phyloP scores from a whole-genome alignment of 768 basidiomycete species.

The Gloeostereum incarnatum region DNA sequence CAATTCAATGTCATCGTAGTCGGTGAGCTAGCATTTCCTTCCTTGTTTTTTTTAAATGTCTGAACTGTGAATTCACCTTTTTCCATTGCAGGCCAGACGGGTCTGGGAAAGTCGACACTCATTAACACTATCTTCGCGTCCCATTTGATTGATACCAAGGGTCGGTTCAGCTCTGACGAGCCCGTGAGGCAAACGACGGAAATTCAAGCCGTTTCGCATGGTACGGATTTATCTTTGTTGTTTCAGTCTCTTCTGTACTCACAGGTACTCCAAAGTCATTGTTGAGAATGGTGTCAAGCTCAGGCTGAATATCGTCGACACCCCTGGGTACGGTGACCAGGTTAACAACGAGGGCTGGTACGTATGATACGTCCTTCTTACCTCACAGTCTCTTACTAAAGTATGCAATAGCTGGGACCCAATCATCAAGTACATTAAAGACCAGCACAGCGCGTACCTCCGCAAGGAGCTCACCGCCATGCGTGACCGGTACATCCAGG shows the following conservation, averaged over 20 bases:
- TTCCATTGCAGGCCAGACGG: slow-evolving; percentile 73
- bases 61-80: slow-evolving; percentile 3
- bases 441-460: slow-evolving; percentile 97
- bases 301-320: slow-evolving; percentile 96
- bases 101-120: slow-evolving; percentile 95
- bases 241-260: background rate
- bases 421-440: slow-evolving; percentile 98
- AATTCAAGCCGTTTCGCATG: slow-evolving; percentile 91
- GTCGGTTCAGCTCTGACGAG: slow-evolving; percentile 79
- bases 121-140: slow-evolving; percentile 99
- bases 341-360: slow-evolving; percentile 99
- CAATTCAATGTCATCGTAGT: slow-evolving; percentile 99
- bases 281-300: slow-evolving; percentile 94
- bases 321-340: slow-evolving; percentile 96
- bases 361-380: slow-evolving; percentile 13
- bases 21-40: too few species aligned
- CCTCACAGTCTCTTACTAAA: background rate
- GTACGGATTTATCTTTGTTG: slow-evolving; percentile 34
- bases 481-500: slow-evolving; percentile 97
- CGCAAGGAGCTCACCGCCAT: slow-evolving; percentile 98
- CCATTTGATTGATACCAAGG: slow-evolving; percentile 97
- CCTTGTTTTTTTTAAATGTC: too few species aligned
- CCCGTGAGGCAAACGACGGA: slow-evolving; percentile 94
- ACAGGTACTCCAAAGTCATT: slow-evolving; percentile 52
- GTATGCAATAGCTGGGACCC: slow-evolving; percentile 84